Percentiles rank a stretch among this genome's conserved stretches.
These are phyloP conservation scores for Gracilaria domingensis DNA, from an alignment of 23 red algal species.

Conservation along the genomic window DNA sequence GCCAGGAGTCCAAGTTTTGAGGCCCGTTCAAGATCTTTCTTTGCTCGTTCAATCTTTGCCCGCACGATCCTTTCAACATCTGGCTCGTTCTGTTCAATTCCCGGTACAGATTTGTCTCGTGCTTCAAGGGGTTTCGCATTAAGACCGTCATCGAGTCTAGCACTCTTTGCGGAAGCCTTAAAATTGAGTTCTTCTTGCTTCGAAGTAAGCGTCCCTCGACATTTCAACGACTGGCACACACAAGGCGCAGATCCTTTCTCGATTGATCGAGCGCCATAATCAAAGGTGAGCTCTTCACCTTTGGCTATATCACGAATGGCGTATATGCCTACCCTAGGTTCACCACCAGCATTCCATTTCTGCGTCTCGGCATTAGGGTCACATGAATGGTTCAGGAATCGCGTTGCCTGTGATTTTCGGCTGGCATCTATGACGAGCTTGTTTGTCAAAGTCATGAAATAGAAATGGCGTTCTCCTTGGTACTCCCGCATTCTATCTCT, in stretches of 20 bases:
- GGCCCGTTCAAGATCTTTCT: conserved; percentile 19
- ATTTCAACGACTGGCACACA: conserved; percentile 54
- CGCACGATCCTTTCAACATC: conserved; percentile 17
- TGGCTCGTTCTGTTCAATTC: neutral
- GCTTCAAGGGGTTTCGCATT: neutral
- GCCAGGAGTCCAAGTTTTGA: neutral
- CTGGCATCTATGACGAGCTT: conserved; percentile 90
- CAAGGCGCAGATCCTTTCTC: conserved; percentile 55
- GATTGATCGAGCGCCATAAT: conserved; percentile 78
- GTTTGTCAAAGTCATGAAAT: conserved; percentile 94
- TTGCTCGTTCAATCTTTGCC: conserved; percentile 49
- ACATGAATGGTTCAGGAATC: conserved; percentile 97
- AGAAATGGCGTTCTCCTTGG: conserved; percentile 85
- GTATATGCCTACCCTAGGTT: conserved; percentile 90
- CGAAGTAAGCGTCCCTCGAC: conserved; percentile 50
- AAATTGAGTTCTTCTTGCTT: conserved; percentile 19
- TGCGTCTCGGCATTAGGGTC: conserved; percentile 91
- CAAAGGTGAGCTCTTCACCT: conserved; percentile 93
- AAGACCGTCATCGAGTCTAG: neutral
- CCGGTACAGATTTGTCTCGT: conserved; percentile 1
- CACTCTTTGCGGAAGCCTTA: neutral
- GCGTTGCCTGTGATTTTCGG: conserved; percentile 74
- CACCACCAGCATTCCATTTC: conserved; percentile 95
- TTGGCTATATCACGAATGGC: conserved; percentile 69
- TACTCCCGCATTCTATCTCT: conserved; percentile 78